phyloP scores from a whole-genome alignment of 495 filamentous ascomycete species.

The Bacidia gigantensis region DNA sequence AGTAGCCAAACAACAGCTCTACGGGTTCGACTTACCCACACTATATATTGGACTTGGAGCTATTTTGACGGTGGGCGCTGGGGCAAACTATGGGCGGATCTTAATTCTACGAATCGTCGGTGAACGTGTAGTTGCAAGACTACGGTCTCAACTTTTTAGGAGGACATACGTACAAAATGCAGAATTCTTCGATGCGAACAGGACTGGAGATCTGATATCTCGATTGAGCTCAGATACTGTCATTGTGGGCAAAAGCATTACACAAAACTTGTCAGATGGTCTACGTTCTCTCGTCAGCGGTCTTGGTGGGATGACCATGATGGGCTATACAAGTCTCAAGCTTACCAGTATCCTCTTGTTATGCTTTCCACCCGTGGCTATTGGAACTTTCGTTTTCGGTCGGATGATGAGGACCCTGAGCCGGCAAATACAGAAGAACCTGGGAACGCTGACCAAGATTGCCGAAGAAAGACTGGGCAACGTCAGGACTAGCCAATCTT shows the following conservation, averaged over 20 bases:
- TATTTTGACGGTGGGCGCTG: slow-evolving; percentile 58
- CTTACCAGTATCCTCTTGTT: slow-evolving; percentile 73
- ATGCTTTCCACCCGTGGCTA: slow-evolving; percentile 83
- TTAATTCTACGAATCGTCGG: slow-evolving; percentile 90
- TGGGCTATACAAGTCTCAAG: slow-evolving; percentile 87
- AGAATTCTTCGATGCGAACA: slow-evolving; percentile 97
- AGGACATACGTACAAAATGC: slow-evolving; percentile 88
- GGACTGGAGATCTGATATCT: slow-evolving; percentile 90
- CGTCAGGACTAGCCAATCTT: slow-evolving; percentile 89
- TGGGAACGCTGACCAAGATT: slow-evolving; percentile 87
- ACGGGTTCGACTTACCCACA: slow-evolving; percentile 58
- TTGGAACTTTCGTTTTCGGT: slow-evolving; percentile 84
- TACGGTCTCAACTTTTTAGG: slow-evolving; percentile 79
- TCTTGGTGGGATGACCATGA: slow-evolving; percentile 70
- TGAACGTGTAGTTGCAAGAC: slow-evolving; percentile 79
- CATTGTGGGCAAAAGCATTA: slow-evolving; percentile 95
- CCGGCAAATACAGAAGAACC: slow-evolving; percentile 79
- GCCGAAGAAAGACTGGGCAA: slow-evolving; percentile 93
- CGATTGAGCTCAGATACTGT: slow-evolving; percentile 90
- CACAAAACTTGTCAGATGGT: slow-evolving; percentile 92
- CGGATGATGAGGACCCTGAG: slow-evolving; percentile 74
- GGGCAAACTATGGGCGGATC: slow-evolving; percentile 87
- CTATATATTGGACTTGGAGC: slow-evolving; percentile 65
- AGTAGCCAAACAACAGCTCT: slow-evolving; percentile 33
- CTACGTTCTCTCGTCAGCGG: slow-evolving; percentile 79